Conservation (phyloP, 139 green algal genomes). For the Nannochloris sp. region DNA sequence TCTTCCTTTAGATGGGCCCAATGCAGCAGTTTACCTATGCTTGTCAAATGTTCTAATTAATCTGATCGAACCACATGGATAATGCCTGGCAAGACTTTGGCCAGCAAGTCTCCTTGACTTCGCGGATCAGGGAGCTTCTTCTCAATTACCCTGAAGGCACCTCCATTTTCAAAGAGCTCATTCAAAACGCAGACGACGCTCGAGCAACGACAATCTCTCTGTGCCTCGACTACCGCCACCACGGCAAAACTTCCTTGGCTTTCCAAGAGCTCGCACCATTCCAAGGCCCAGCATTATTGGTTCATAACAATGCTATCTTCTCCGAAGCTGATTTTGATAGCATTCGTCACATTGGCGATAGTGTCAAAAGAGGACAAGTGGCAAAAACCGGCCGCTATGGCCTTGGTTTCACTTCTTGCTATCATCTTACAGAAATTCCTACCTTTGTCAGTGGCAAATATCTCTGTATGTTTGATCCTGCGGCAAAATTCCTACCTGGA, state of each 20-base stretch:
- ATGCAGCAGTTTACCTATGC: too few species aligned
- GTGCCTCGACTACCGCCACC: conserved; percentile 40
- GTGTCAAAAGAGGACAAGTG: conserved; percentile 43
- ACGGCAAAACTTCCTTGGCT: conserved; percentile 16
- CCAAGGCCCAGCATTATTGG: conserved; percentile 59
- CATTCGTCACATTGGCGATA: conserved; percentile 67
- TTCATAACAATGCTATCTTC: conserved; percentile 67
- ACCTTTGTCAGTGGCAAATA: conserved; percentile 53
- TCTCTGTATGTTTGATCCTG: conserved; percentile 70
- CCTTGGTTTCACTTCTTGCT: conserved; percentile 30
- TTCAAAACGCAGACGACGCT: conserved; percentile 67
- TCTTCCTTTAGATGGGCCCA: too few species aligned
- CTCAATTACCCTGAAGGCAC: conserved; percentile 73
- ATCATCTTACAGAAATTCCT: conserved; percentile 71
- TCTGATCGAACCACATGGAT: too few species aligned
- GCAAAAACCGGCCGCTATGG: conserved; percentile 47
- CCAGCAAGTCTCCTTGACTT: conserved; percentile 61
- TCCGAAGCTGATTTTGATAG: conserved; percentile 53
- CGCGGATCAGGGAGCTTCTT: conserved; percentile 58
- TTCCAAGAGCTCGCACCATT: conserved; percentile 46
- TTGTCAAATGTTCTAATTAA: too few species aligned
- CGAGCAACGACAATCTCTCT: conserved; percentile 41
- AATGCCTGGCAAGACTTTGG: conserved; percentile 46
- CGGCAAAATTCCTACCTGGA: conserved; percentile 31
- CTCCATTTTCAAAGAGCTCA: conserved; percentile 70